phyloP scores from a whole-genome alignment of 495 filamentous ascomycete genomes.

The Lasiosphaeriaceae sp. region DNA sequence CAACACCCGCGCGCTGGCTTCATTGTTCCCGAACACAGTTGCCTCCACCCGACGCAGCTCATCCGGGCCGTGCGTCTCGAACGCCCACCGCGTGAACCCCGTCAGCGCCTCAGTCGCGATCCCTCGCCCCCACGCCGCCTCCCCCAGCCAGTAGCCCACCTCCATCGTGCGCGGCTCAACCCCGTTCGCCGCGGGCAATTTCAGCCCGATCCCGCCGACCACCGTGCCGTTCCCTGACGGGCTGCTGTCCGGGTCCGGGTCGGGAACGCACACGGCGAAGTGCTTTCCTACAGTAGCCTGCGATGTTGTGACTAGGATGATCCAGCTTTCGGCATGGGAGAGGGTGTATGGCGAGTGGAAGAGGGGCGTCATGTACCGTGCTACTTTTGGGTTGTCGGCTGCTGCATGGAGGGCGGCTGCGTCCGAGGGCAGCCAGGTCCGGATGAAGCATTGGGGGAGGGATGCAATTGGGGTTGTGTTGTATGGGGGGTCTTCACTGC shows the following conservation, averaged over 20 bases:
- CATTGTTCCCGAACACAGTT: constrained; percentile 26
- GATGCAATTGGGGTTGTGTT: constrained; percentile 7
- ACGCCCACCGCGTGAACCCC: constrained; percentile 31
- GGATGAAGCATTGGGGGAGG: constrained; percentile 21
- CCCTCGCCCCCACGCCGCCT: constrained; percentile 35
- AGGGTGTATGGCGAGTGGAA: constrained; percentile 38
- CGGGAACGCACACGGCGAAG: constrained; percentile 34
- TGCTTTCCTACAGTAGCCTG: constrained; percentile 10
- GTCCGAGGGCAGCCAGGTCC: constrained; percentile 28
- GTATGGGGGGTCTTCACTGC: neutral
- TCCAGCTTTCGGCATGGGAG: constrained; percentile 25
- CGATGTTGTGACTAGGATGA: constrained; percentile 6
- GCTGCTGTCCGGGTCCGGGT: too few relatives aligned
- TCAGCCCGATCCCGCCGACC: constrained; percentile 32
- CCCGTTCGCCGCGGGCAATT: constrained; percentile 11
- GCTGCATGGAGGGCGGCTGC: constrained; percentile 17
- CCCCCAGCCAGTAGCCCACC: constrained; percentile 39
- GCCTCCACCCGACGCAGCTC: constrained; percentile 33
- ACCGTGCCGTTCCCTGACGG: constrained; percentile 6
- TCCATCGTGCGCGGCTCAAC: constrained; percentile 31
- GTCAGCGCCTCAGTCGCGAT: constrained; percentile 26
- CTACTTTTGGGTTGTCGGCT: constrained; percentile 29
- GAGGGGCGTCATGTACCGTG: constrained; percentile 29
- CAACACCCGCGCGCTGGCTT: constrained; percentile 31
- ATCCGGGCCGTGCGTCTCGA: constrained; percentile 18